Conservation (phyloP, 306 rosid species). For the Arachis hypogaea region DNA sequence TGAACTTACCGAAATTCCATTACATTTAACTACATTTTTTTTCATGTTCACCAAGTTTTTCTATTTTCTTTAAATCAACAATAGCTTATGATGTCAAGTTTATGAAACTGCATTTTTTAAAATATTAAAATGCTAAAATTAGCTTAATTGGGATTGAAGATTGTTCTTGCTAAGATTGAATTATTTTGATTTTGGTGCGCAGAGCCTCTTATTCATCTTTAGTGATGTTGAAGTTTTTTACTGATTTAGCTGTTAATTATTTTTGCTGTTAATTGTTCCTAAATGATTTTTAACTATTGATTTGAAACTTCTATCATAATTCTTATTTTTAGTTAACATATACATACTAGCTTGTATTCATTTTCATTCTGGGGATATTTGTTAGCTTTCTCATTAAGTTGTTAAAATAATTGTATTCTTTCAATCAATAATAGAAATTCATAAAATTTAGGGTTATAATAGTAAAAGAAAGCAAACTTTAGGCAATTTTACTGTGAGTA, state of each 20-base stretch:
- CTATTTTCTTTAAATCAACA: conserved; percentile 3
- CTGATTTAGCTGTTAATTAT: no score
- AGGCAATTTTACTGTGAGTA: conserved; percentile 84
- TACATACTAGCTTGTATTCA: not conserved
- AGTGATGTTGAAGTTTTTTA: no score
- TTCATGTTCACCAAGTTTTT: conserved; percentile 24
- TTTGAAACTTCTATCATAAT: not conserved
- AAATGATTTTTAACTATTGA: conserved; percentile 2
- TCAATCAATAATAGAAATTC: no score
- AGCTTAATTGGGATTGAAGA: not conserved
- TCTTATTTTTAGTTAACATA: not conserved
- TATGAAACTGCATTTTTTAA: conserved; percentile 18
- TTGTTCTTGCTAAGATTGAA: not conserved
- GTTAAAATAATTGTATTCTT: no score
- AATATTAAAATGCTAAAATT: conserved; percentile 23
- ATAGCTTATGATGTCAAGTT: conserved; percentile 11
- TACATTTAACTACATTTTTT: conserved; percentile 16
- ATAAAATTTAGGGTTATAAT: no score
- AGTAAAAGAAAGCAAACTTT: conserved; percentile 82
- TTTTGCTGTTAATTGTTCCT: not conserved
- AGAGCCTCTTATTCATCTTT: no score
- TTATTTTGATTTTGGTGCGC: no score
- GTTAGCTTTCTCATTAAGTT: not conserved
- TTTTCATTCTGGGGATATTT: not conserved
- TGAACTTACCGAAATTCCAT: conserved; percentile 12